Percentiles rank a stretch among this genome's conserved stretches.
Evolutionary conservation across 129 eudicot genomes (phyloP).

Genomic region (Lonicera japonica): DNA sequence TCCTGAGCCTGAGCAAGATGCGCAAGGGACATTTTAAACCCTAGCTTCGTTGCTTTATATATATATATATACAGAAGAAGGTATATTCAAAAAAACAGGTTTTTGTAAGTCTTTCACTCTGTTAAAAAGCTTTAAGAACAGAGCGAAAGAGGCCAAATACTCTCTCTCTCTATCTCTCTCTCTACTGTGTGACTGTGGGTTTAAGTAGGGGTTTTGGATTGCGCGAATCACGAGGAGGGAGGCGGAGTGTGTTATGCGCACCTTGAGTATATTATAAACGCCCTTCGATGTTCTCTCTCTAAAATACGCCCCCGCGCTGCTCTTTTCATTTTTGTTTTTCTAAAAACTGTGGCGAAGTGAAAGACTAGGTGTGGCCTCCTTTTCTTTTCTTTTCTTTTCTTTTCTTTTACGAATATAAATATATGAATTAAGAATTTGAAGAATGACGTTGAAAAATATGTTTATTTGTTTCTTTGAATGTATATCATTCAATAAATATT

Average conservation of each 20-base stretch:
- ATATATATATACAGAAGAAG: neutral
- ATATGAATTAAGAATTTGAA: no score
- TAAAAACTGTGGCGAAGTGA: no score
- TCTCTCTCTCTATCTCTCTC: neutral
- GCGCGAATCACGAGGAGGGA: slow-evolving; percentile 14
- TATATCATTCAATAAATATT: no score
- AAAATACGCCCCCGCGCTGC: neutral
- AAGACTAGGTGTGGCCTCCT: no score
- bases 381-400: no score
- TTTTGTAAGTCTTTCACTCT: neutral
- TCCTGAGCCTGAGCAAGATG: neutral
- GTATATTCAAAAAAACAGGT: neutral
- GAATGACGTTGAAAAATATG: no score
- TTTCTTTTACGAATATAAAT: no score
- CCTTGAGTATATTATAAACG: no score
- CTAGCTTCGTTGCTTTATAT: neutral
- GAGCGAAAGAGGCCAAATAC: neutral
- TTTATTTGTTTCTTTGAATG: no score
- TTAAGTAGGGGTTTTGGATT: neutral
- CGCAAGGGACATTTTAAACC: neutral
- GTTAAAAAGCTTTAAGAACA: neutral
- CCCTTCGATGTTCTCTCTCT: neutral
- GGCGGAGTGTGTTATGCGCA: neutral
- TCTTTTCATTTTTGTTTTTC: no score
- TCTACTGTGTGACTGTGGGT: slow-evolving; percentile 6